phyloP scores from a whole-genome alignment of 352 stramenopile species.

The Pythium vanterpoolii region DNA sequence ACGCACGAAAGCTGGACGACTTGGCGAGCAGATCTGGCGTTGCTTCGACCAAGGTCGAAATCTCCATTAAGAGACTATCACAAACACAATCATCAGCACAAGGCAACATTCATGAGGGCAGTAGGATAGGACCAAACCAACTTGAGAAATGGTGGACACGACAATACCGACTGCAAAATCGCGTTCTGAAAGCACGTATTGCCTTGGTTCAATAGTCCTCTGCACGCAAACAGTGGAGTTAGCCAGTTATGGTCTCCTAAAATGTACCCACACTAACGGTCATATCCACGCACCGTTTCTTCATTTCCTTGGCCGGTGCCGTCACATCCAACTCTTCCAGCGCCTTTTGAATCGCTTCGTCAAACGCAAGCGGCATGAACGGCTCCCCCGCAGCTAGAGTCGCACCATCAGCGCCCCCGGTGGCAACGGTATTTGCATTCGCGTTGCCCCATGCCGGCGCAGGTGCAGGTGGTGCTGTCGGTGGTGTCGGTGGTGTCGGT shows the following conservation, averaged over 20 bases:
- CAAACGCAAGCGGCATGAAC: constrained; percentile 38
- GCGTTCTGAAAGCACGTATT: constrained; percentile 90
- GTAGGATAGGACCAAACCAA: constrained; percentile 23
- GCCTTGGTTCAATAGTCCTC: constrained; percentile 79
- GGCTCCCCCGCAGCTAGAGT: not conserved
- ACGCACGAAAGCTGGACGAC: constrained; percentile 57
- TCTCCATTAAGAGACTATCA: constrained; percentile 56
- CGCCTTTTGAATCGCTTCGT: constrained; percentile 64
- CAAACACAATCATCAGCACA: not conserved
- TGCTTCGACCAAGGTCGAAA: constrained; percentile 46
- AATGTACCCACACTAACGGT: too few relatives aligned
- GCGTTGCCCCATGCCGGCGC: constrained; percentile 28
- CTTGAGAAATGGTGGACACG: constrained; percentile 80
- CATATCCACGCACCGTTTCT: constrained; percentile 58
- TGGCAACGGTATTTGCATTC: not conserved
- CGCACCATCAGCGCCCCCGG: not conserved
- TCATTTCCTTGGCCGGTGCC: constrained; percentile 73
- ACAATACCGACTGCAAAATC: constrained; percentile 79
- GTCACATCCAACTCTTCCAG: constrained; percentile 51
- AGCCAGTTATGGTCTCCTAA: not conserved
- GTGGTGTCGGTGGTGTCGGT: not conserved
- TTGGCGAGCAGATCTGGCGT: constrained; percentile 43
- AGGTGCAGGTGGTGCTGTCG: constrained; percentile 1
- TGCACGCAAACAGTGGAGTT: constrained; percentile 13
- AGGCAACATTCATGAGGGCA: not conserved